A percentile compares a stretch with the other conserved stretches of the same genome.
phyloP scores from a whole-genome alignment of 192 early-diverging fungal genomes.

The Geranomyces michiganensis region DNA sequence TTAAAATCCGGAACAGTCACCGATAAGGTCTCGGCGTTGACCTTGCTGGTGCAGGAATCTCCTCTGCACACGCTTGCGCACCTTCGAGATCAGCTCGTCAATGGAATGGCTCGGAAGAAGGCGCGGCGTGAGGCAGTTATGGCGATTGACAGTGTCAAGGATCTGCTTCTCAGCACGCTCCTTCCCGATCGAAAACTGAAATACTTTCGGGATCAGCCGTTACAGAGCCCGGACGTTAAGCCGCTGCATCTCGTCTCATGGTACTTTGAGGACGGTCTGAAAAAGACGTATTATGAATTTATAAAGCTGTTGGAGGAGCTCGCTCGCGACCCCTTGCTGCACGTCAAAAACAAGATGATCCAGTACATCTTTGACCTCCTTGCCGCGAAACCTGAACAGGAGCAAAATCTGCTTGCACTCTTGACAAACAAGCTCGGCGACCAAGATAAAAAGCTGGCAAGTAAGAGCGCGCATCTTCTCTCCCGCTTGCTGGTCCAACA shows the following conservation, averaged over 20 bases:
- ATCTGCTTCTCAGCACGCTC: slow-evolving; percentile 80
- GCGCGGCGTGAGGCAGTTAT: slow-evolving; percentile 82
- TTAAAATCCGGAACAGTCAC: slow-evolving; percentile 88
- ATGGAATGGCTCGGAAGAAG: slow-evolving; percentile 86
- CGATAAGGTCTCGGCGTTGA: slow-evolving; percentile 92
- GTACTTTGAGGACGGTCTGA: slow-evolving; percentile 93
- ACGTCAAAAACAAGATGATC: slow-evolving; percentile 82
- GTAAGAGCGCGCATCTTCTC: slow-evolving; percentile 79
- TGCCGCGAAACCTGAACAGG: slow-evolving; percentile 89
- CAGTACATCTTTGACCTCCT: slow-evolving; percentile 77
- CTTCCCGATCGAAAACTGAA: slow-evolving; percentile 88
- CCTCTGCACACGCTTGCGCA: slow-evolving; percentile 83
- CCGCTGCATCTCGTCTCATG: slow-evolving; percentile 82
- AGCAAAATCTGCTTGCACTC: slow-evolving; percentile 88
- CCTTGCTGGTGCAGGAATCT: slow-evolving; percentile 88
- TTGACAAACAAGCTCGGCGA: slow-evolving; percentile 97
- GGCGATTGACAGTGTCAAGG: slow-evolving; percentile 86
- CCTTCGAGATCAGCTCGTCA: slow-evolving; percentile 65
- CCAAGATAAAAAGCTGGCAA: slow-evolving; percentile 80
- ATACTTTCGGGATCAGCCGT: slow-evolving; percentile 91
- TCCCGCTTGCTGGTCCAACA: slow-evolving; percentile 75
- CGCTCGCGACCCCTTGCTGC: slow-evolving; percentile 81
- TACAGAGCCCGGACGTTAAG: slow-evolving; percentile 60
- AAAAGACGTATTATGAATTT: slow-evolving; percentile 89
- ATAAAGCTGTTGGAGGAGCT: slow-evolving; percentile 85